Conservation (phyloP, 331 rosid species). For the Rhamnella rubrinervis region DNA sequence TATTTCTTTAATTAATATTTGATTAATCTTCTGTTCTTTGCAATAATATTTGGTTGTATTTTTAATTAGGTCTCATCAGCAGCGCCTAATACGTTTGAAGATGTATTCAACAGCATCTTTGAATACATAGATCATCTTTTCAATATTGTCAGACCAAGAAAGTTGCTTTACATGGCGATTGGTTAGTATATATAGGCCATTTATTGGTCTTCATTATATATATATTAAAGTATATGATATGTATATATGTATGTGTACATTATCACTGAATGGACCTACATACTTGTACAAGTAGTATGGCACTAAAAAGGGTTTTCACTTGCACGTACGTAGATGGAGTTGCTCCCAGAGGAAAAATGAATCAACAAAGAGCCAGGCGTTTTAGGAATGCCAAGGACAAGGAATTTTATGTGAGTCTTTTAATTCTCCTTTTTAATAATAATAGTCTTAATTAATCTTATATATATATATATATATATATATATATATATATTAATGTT, state of each 20-base stretch:
- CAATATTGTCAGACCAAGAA: constrained; percentile 46
- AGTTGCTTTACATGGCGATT: constrained; percentile 55
- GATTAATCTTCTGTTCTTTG: too few relatives aligned
- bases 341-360: constrained; percentile 69
- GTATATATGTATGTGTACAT: background rate
- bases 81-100: constrained; percentile 35
- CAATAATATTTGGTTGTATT: background rate
- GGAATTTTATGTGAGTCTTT: background rate
- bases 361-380: constrained; percentile 53
- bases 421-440: background rate
- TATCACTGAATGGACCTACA: too few relatives aligned
- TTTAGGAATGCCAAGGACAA: constrained; percentile 39
- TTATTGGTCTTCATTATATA: background rate
- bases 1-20: too few relatives aligned
- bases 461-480: too few relatives aligned
- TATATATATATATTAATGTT: too few relatives aligned
- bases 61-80: background rate
- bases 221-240: too few relatives aligned
- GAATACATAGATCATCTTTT: constrained; percentile 45
- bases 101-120: constrained; percentile 44
- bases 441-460: too few relatives aligned
- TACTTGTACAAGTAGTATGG: too few relatives aligned
- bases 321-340: constrained; percentile 47
- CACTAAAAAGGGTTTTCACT: background rate
- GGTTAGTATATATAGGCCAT: constrained; percentile 27